These are phyloP conservation scores for Leccinellum luteum DNA, from an alignment of 768 basidiomycete species.

Conservation along the genomic window DNA sequence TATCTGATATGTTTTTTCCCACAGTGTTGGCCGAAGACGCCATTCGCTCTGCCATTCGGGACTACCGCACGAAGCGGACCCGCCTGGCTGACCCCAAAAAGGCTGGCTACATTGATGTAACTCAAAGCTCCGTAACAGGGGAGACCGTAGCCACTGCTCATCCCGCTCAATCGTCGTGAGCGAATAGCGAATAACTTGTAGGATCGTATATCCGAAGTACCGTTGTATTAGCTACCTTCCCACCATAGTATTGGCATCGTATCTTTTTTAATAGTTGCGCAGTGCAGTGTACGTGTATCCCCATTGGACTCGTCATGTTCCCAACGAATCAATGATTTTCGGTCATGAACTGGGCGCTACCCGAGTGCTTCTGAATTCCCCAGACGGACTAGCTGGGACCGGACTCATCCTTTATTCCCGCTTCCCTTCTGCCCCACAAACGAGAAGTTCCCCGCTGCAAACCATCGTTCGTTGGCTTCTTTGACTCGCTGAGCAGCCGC, in stretches of 20 bases:
- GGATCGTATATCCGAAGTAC: not conserved
- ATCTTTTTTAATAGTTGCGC: slow-evolving; percentile 16
- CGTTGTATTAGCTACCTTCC: not conserved
- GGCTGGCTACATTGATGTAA: slow-evolving; percentile 67
- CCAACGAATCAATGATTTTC: slow-evolving; percentile 1
- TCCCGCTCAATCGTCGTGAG: slow-evolving; percentile 35
- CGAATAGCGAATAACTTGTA: not conserved
- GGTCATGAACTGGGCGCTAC: not conserved
- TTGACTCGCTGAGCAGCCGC: slow-evolving; percentile 83
- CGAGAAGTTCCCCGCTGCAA: slow-evolving; percentile 81
- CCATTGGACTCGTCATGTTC: slow-evolving; percentile 6
- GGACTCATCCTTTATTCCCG: slow-evolving; percentile 20
- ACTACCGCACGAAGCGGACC: slow-evolving; percentile 85
- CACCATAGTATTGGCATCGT: slow-evolving; percentile 13
- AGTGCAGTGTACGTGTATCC: slow-evolving; percentile 12
- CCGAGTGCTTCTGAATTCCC: not conserved
- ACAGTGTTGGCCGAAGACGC: slow-evolving; percentile 97
- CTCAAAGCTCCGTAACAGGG: slow-evolving; percentile 53
- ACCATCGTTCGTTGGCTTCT: slow-evolving; percentile 97
- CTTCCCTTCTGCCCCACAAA: slow-evolving; percentile 61
- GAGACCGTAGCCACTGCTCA: slow-evolving; percentile 54
- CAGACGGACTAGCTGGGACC: not conserved
- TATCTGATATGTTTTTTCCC: slow-evolving; percentile 27
- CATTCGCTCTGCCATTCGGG: slow-evolving; percentile 95
- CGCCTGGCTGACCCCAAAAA: slow-evolving; percentile 49